These are phyloP conservation scores for Aspergillus sp. DNA, from an alignment of 2,329 filamentous ascomycete species.

Conservation along the genomic window DNA sequence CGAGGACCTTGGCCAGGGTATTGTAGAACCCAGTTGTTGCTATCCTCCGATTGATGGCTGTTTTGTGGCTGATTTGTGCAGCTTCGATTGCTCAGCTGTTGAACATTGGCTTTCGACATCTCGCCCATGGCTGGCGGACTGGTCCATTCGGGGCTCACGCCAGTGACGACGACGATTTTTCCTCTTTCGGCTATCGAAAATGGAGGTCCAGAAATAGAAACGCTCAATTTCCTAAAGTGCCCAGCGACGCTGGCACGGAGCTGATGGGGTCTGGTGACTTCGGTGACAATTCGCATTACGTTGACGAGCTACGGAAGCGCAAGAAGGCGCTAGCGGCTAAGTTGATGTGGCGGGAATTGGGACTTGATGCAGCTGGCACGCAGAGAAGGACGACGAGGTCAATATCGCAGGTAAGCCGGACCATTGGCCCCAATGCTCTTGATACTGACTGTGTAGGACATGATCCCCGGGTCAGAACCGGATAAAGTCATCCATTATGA, in stretches of 20 bases:
- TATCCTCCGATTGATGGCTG: neutral
- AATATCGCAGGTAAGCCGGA: conserved; percentile 54
- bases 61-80: conserved; percentile 10
- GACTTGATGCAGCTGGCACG: conserved; percentile 50
- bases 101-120: conserved; percentile 45
- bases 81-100: conserved; percentile 39
- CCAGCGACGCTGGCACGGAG: conserved; percentile 63
- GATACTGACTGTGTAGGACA: conserved; percentile 40
- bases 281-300: conserved; percentile 55
- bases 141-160: conserved; percentile 15
- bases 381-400: conserved; percentile 55
- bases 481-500: conserved; percentile 86
- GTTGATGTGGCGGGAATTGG: conserved; percentile 74
- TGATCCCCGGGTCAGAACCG: conserved; percentile 67
- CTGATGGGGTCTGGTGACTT: conserved; percentile 79
- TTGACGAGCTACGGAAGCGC: conserved; percentile 44
- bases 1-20: conserved; percentile 9
- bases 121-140: conserved; percentile 34
- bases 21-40: neutral
- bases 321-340: conserved; percentile 55
- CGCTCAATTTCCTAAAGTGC: conserved; percentile 68
- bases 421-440: neutral
- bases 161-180: conserved; percentile 23
- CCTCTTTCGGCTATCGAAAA: conserved; percentile 22
- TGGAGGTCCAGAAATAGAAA: conserved; percentile 40